These are phyloP conservation scores for Ogataea dorogensis DNA, from an alignment of 805 yeast species.

Conservation along the genomic window DNA sequence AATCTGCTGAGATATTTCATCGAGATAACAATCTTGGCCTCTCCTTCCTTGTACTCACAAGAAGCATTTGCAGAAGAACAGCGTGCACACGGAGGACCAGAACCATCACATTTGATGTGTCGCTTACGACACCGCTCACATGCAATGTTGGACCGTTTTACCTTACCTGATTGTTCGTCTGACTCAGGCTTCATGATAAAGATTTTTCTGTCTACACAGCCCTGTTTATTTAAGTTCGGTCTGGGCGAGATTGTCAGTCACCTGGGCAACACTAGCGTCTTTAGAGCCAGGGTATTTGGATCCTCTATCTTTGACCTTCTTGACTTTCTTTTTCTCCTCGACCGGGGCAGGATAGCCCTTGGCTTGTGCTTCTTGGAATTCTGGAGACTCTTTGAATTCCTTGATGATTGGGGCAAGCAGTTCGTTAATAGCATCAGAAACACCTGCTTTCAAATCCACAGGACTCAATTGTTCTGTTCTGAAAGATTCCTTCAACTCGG, in stretches of 20 bases:
- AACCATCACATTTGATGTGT: conserved; percentile 74
- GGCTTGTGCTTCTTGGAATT: conserved; percentile 69
- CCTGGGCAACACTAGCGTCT: conserved; percentile 25
- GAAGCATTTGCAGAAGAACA: conserved; percentile 53
- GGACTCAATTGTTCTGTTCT: conserved; percentile 78
- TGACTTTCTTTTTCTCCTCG: conserved; percentile 61
- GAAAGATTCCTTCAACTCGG: conserved; percentile 68
- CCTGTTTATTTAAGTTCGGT: conserved; percentile 3
- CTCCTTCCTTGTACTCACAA: conserved; percentile 73
- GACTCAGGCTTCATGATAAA: conserved; percentile 2
- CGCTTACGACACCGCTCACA: conserved; percentile 69
- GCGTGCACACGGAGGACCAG: conserved; percentile 65
- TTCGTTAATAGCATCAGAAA: conserved; percentile 76
- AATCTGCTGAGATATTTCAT: conserved; percentile 64
- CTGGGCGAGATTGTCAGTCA: conserved; percentile 24
- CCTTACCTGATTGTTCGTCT: conserved; percentile 2
- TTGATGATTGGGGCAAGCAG: conserved; percentile 83
- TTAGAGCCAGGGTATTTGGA: conserved; percentile 78
- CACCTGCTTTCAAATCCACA: conserved; percentile 91
- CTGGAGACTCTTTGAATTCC: conserved; percentile 57
- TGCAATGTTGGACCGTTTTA: conserved; percentile 29
- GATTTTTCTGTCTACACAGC: conserved; percentile 7
- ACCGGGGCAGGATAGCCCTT: conserved; percentile 84
- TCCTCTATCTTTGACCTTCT: conserved; percentile 84
- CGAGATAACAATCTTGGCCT: conserved; percentile 69